phyloP scores from a whole-genome alignment of 2,329 filamentous ascomycete species.

The Alternaria dauci region DNA sequence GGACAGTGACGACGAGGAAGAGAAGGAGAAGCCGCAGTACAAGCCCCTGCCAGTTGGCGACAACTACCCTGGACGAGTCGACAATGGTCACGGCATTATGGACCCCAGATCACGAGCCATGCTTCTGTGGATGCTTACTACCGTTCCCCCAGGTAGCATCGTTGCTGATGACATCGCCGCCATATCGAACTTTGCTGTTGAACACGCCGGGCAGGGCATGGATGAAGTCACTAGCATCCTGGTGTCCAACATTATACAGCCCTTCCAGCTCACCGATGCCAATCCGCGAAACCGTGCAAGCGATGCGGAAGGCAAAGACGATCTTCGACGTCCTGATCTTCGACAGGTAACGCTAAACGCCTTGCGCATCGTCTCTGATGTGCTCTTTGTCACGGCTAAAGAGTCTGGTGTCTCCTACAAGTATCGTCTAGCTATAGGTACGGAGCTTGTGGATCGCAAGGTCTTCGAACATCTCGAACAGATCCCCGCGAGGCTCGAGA shows the following conservation, averaged over 20 bases:
- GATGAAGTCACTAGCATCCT: slow-evolving; percentile 93
- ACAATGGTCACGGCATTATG: slow-evolving; percentile 42
- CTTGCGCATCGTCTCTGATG: slow-evolving; percentile 81
- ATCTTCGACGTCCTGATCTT: slow-evolving; percentile 30
- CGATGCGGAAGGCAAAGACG: slow-evolving; percentile 31
- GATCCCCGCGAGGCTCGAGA: slow-evolving; percentile 74
- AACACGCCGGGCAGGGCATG: slow-evolving; percentile 82
- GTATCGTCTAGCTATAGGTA: slow-evolving; percentile 82
- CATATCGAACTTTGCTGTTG: slow-evolving; percentile 87
- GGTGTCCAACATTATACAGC: slow-evolving; percentile 79
- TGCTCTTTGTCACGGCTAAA: slow-evolving; percentile 69
- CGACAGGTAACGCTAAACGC: slow-evolving; percentile 58
- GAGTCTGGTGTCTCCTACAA: slow-evolving; percentile 67
- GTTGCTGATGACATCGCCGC: slow-evolving; percentile 86
- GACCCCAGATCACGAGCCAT: slow-evolving; percentile 63
- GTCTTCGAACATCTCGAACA: slow-evolving; percentile 79
- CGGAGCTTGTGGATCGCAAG: slow-evolving; percentile 70
- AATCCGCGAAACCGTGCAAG: slow-evolving; percentile 62
- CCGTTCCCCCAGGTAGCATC: slow-evolving; percentile 77
- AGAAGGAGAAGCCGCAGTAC: slow-evolving; percentile 35
- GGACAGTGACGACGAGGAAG: slow-evolving; percentile 76
- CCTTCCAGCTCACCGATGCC: slow-evolving; percentile 75
- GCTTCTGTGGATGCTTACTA: slow-evolving; percentile 81
- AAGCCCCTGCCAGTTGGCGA: slow-evolving; percentile 38
- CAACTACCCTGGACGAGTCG: slow-evolving; percentile 38